Base-by-base conservation (phyloP, 257 asterid species). In the Solanum medicagineum region DNA sequence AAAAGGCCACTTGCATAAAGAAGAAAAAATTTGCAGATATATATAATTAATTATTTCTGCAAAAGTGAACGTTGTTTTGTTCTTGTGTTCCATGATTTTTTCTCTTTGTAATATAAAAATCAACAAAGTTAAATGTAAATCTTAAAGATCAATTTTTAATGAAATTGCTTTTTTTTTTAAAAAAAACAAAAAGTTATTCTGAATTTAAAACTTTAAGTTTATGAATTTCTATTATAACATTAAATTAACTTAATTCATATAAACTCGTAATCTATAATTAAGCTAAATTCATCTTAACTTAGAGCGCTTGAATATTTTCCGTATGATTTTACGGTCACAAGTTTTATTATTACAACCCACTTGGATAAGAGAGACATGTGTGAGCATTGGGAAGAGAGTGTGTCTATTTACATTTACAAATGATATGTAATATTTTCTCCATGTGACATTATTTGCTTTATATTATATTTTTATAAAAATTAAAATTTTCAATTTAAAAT, bases 11-110 rank as follows among this genome's bases (percentile, higher is more conserved):
- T 84, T 84, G 84, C 88, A 88, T 44, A 86, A 74, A 74, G 81
- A 7, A 45, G 42, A 77, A 24, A 24, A 74, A n/a, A 44, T 17
- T 14, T 49, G 9, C 45, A 75, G 24, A 75, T 1, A 36, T 19
- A 19, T 2, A 70, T 40, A 29, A 32, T 10, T 29, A 65, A 36
- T 32, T n/a, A 24, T 87, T 84, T 73, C 94, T 92, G 93, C 90
- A 65, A 88, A 91, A 89, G 54, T 90, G 92, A 87, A 91, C 95
- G 94, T 92, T 92, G 42, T 81, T 87, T 86, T 88, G 87, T 88
- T 87, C 63, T 89, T 68, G 90, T 90, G 87, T 85, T 83, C 86
- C 60, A 85, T 84, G 10, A 84, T 65, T 40, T 36, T 81, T 24
- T 87, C 88, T 49, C 45, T 74, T 7, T 74, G 59, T 14, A 66